Evolutionary conservation across 257 asterid genomes (phyloP).

Genomic region (Scutellaria baicalensis): DNA sequence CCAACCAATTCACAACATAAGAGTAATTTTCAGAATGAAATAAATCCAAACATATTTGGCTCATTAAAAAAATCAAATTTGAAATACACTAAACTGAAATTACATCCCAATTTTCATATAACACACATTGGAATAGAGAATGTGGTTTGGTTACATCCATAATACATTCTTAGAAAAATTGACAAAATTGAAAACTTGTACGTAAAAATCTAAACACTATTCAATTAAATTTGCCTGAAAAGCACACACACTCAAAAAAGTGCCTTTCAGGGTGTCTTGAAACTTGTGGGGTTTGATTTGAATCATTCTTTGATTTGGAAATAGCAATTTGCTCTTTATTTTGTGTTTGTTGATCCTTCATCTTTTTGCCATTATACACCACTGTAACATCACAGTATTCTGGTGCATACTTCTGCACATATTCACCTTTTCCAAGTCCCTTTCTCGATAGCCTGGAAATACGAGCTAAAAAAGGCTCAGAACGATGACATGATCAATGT

Average conservation of each 20-base stretch:
- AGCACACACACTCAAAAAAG: constrained; percentile 61
- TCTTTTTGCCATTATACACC: constrained; percentile 38
- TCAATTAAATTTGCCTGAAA: constrained; percentile 39
- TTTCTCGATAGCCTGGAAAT: constrained; percentile 38
- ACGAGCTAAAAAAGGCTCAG: not conserved
- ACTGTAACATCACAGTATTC: constrained; percentile 50
- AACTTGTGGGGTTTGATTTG: constrained; percentile 19
- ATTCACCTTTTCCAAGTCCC: constrained; percentile 55
- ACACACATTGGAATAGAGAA: no score
- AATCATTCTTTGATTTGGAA: constrained; percentile 13
- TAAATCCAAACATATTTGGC: no score
- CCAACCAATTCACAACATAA: no score
- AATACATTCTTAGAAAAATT: not conserved
- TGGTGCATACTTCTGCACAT: constrained; percentile 59
- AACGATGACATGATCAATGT: not conserved
- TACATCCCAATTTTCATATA: not conserved
- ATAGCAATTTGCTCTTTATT: constrained; percentile 10
- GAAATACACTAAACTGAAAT: not conserved
- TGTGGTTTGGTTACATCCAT: no score
- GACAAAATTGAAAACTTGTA: not conserved
- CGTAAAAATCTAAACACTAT: not conserved
- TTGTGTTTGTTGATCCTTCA: constrained; percentile 16
- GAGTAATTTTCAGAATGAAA: no score
- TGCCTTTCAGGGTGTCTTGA: constrained; percentile 29
- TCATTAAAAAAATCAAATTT: no score